Percentiles rank a stretch among this genome's conserved stretches.
phyloP scores from a whole-genome alignment of 2,329 filamentous ascomycete genomes.

The Venturia carpophila region DNA sequence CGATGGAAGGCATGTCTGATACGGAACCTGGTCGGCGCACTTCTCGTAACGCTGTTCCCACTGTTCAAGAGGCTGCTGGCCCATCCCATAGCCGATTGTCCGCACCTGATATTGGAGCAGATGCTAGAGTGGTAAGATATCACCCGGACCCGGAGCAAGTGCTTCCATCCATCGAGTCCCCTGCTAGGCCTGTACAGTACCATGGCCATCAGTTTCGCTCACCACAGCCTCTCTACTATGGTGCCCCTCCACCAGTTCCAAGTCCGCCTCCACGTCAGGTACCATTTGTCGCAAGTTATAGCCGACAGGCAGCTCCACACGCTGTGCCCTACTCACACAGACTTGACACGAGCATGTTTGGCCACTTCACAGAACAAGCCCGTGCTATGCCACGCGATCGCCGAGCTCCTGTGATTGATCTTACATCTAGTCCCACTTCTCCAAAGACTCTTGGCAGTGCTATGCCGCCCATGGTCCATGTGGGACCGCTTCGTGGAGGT shows the following conservation, averaged over 20 bases:
- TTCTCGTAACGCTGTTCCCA: neutral
- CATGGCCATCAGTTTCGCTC: neutral
- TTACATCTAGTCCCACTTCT: neutral
- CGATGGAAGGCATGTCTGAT: conserved; percentile 4
- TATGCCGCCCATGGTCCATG: neutral
- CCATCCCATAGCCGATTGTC: neutral
- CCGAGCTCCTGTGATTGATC: neutral
- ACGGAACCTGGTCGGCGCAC: neutral
- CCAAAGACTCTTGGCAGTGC: neutral
- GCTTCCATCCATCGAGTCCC: conserved; percentile 5
- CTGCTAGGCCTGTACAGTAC: neutral
- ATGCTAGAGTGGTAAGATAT: neutral
- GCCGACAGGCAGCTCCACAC: neutral
- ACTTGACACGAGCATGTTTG: neutral
- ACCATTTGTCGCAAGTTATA: neutral
- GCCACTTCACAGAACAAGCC: neutral
- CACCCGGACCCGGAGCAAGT: neutral
- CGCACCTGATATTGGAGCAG: neutral
- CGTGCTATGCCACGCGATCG: neutral
- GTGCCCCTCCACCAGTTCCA: neutral
- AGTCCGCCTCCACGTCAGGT: neutral
- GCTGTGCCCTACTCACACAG: neutral
- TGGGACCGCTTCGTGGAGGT: conserved; percentile 6
- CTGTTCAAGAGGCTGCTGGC: neutral
- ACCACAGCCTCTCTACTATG: neutral